Evolutionary conservation across 331 rosid genomes (phyloP).

Genomic region (Spiraea crenata): DNA sequence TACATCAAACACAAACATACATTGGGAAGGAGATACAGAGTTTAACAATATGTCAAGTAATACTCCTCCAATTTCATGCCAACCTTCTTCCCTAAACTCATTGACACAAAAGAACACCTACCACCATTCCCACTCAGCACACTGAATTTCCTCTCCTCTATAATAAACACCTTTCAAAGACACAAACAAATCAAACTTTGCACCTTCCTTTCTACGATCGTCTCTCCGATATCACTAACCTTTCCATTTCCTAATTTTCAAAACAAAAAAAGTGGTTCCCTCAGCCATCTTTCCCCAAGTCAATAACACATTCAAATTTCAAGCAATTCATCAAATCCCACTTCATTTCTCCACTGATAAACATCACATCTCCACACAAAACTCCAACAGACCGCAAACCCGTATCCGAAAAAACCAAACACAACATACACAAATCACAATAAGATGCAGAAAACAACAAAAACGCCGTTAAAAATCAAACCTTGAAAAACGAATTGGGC

Average conservation of each 20-base stretch:
- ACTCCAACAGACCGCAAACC: slow-evolving; percentile 3
- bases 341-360: slow-evolving; percentile 3
- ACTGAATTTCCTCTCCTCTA: neutral
- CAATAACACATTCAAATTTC: neutral
- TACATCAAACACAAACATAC: neutral
- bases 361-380: neutral
- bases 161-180: neutral
- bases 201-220: neutral
- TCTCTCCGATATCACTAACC: slow-evolving; percentile 1
- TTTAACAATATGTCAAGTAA: neutral
- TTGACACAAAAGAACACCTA: neutral
- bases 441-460: neutral
- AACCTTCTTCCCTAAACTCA: neutral
- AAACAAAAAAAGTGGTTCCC: neutral
- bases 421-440: neutral
- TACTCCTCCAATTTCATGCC: neutral
- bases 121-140: neutral
- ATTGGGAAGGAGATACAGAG: neutral
- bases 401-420: neutral
- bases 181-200: neutral
- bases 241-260: neutral
- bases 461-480: neutral
- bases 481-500: slow-evolving; percentile 56
- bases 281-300: neutral
- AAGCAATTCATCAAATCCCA: neutral